Conservation (phyloP, 768 basidiomycete genomes). For the Boletus reticuloceps region DNA sequence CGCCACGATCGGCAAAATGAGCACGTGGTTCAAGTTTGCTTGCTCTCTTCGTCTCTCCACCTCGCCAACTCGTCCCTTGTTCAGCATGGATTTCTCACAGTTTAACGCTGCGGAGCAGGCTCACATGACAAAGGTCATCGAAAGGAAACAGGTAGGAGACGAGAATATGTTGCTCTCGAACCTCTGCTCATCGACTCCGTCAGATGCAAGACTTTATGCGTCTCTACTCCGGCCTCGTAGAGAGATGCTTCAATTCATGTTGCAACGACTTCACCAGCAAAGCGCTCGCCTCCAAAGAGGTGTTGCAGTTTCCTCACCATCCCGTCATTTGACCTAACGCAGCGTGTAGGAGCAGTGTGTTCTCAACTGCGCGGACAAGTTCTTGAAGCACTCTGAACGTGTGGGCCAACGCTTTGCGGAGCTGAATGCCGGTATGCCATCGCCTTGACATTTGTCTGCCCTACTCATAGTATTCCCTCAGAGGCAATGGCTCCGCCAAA, state of each 20-base stretch:
- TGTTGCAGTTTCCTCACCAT: constrained; percentile 24
- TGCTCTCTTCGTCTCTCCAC: neutral
- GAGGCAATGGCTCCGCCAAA: constrained; percentile 33
- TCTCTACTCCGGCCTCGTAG: constrained; percentile 92
- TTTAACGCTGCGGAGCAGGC: constrained; percentile 91
- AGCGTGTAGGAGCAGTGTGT: constrained; percentile 79
- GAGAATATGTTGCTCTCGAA: neutral
- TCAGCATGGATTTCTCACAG: constrained; percentile 83
- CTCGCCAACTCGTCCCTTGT: neutral
- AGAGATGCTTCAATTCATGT: constrained; percentile 94
- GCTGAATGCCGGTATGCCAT: constrained; percentile 77
- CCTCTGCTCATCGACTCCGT: constrained; percentile 5
- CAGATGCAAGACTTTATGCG: constrained; percentile 99
- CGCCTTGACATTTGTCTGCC: neutral
- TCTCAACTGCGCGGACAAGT: constrained; percentile 94
- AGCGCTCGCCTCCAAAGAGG: constrained; percentile 91
- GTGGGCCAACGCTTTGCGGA: constrained; percentile 92
- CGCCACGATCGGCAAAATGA: constrained; percentile 9
- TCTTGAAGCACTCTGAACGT: constrained; percentile 93
- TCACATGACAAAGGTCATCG: constrained; percentile 92
- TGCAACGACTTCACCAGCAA: constrained; percentile 97
- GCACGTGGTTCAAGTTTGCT: constrained; percentile 7
- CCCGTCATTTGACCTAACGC: constrained; percentile 7
- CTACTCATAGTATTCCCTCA: constrained; percentile 11
- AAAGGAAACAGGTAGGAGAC: constrained; percentile 85